Percentiles rank a stretch among this genome's conserved stretches.
These are phyloP conservation scores for Tricholoma bakamatsutake DNA, from an alignment of 768 basidiomycete species.

Conservation along the genomic window DNA sequence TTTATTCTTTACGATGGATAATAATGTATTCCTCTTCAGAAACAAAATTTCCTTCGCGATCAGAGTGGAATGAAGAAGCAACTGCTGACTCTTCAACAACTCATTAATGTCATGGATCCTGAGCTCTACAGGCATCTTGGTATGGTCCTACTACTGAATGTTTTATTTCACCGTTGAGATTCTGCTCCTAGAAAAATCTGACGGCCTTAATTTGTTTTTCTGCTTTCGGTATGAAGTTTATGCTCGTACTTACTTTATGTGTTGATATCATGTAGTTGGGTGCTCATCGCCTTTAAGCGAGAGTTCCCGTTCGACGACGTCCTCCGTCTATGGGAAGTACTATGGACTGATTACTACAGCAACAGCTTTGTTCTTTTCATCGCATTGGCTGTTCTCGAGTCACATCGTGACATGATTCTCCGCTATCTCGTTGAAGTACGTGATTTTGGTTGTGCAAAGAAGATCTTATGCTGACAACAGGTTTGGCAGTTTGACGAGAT, in stretches of 20 bases:
- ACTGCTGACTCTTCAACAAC: slow-evolving; percentile 79
- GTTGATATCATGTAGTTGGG: slow-evolving; percentile 52
- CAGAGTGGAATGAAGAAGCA: slow-evolving; percentile 99
- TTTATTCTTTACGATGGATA: neutral
- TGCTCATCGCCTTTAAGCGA: slow-evolving; percentile 91
- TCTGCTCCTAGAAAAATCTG: slow-evolving; percentile 61
- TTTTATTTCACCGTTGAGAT: neutral
- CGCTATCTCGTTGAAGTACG: slow-evolving; percentile 90
- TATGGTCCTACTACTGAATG: slow-evolving; percentile 17
- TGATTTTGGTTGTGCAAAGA: neutral
- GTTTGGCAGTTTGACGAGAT: slow-evolving; percentile 69
- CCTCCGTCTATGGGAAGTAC: slow-evolving; percentile 85
- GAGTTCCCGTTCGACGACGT: slow-evolving; percentile 94
- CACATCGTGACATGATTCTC: slow-evolving; percentile 91
- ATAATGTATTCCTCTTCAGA: slow-evolving; percentile 38
- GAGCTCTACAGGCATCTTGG: slow-evolving; percentile 90
- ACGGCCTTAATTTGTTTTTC: slow-evolving; percentile 92
- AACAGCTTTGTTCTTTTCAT: slow-evolving; percentile 88
- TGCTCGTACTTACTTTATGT: neutral
- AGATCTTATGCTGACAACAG: slow-evolving; percentile 1
- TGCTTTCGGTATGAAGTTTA: slow-evolving; percentile 75
- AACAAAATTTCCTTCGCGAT: slow-evolving; percentile 91
- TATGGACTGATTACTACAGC: slow-evolving; percentile 91
- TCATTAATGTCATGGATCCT: slow-evolving; percentile 93
- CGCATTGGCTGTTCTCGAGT: slow-evolving; percentile 90